phyloP scores from a whole-genome alignment of 2,329 filamentous ascomycete genomes.

The Trichoderma sp. region DNA sequence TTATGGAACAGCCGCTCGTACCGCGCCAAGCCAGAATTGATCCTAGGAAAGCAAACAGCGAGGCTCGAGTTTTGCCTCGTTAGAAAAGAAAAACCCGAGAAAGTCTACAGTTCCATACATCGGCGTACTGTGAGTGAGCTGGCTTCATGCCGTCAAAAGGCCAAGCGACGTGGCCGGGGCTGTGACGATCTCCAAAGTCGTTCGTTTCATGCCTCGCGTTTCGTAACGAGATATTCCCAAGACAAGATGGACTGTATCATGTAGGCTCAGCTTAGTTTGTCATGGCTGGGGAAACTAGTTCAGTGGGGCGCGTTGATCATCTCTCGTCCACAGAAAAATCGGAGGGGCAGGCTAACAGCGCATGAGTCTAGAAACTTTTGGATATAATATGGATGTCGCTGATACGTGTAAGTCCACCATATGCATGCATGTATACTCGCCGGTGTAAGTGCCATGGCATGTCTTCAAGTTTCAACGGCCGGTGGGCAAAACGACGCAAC shows the following conservation, averaged over 20 bases:
- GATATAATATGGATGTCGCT: background rate
- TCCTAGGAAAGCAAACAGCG: background rate
- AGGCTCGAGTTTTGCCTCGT: background rate
- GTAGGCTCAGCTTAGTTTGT: constrained; percentile 7
- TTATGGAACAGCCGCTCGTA: constrained; percentile 37
- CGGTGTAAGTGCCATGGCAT: background rate
- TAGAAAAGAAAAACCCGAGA: background rate
- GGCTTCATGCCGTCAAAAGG: background rate
- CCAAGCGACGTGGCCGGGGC: background rate
- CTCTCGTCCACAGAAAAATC: background rate
- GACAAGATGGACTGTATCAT: background rate
- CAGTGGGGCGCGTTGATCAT: constrained; percentile 15
- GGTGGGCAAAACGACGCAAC: background rate
- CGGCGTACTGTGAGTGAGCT: background rate
- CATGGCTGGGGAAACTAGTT: background rate
- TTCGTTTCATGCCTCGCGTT: background rate
- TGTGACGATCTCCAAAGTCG: background rate
- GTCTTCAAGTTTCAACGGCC: background rate
- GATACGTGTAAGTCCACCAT: background rate
- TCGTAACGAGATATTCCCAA: background rate
- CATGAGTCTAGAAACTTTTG: constrained; percentile 11
- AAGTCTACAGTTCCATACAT: background rate
- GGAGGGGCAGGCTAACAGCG: background rate
- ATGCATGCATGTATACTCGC: background rate
- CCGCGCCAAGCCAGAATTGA: constrained; percentile 26